A percentile compares a stretch with the other conserved stretches of the same genome.
phyloP scores from a whole-genome alignment of 2,329 filamentous ascomycete species.

The Fusarium scirpi region DNA sequence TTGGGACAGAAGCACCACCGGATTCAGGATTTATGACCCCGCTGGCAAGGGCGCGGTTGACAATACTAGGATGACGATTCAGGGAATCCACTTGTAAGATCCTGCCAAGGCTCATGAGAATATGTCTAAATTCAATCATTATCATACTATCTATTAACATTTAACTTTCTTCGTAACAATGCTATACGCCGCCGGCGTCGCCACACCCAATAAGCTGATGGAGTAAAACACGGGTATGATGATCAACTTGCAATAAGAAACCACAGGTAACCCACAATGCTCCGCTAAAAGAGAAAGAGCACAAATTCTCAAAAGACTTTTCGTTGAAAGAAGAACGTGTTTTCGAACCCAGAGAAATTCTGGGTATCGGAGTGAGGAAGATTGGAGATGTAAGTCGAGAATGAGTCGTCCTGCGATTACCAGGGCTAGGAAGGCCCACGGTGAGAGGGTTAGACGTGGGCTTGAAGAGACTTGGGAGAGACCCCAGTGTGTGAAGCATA shows the following conservation, averaged over 20 bases:
- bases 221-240: neutral
- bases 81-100: neutral
- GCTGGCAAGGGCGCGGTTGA: neutral
- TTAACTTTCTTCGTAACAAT: neutral
- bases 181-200: neutral
- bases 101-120: neutral
- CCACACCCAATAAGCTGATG: neutral
- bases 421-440: neutral
- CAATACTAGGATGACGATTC: neutral
- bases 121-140: neutral
- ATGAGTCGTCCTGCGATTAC: neutral
- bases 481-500: constrained; percentile 4
- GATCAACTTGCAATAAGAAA: neutral
- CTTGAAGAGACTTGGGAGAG: neutral
- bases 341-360: neutral
- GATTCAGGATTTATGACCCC: neutral
- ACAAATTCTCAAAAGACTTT: neutral
- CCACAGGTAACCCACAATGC: neutral
- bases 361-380: neutral
- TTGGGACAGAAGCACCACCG: neutral
- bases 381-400: neutral
- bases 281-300: neutral
- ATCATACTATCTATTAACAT: neutral
- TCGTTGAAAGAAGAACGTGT: neutral
- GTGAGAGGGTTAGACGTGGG: neutral